phyloP scores from a whole-genome alignment of 495 filamentous ascomycete species.

The Podospora pseudopauciseta region DNA sequence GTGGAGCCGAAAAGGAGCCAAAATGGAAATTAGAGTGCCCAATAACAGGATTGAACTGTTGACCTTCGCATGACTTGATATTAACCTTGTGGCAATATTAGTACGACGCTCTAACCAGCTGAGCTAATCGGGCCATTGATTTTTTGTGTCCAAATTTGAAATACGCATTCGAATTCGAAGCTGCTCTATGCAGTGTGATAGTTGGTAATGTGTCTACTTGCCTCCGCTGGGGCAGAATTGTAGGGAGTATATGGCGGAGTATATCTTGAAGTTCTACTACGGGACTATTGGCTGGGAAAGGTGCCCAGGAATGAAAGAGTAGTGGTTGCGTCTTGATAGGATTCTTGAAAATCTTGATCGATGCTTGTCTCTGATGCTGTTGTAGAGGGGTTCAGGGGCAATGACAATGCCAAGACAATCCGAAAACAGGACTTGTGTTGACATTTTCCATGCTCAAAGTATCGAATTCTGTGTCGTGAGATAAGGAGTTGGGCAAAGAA shows the following conservation, averaged over 20 bases:
- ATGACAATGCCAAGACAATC: too few species aligned
- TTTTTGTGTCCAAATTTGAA: too few species aligned
- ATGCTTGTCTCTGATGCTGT: too few species aligned
- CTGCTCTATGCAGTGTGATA: too few species aligned
- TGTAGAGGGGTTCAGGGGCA: too few species aligned
- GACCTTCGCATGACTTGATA: slow-evolving; percentile 14
- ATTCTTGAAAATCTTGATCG: too few species aligned
- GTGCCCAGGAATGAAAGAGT: neutral
- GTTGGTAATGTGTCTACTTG: too few species aligned
- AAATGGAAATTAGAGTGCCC: neutral
- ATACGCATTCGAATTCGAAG: too few species aligned
- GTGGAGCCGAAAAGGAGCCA: neutral
- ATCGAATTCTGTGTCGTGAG: too few species aligned
- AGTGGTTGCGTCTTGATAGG: neutral
- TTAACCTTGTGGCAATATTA: slow-evolving; percentile 1
- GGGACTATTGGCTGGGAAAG: neutral
- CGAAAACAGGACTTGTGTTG: too few species aligned
- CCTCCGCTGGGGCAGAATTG: neutral
- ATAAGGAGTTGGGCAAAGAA: too few species aligned
- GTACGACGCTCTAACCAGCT: neutral
- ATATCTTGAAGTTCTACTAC: neutral
- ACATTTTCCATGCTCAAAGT: too few species aligned
- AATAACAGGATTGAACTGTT: slow-evolving; percentile 18
- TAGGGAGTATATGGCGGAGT: slow-evolving; percentile 1
- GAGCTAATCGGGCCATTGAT: neutral